Base-by-base conservation (phyloP, 208 protist species). In the Trypanosomatidae sp. region DNA sequence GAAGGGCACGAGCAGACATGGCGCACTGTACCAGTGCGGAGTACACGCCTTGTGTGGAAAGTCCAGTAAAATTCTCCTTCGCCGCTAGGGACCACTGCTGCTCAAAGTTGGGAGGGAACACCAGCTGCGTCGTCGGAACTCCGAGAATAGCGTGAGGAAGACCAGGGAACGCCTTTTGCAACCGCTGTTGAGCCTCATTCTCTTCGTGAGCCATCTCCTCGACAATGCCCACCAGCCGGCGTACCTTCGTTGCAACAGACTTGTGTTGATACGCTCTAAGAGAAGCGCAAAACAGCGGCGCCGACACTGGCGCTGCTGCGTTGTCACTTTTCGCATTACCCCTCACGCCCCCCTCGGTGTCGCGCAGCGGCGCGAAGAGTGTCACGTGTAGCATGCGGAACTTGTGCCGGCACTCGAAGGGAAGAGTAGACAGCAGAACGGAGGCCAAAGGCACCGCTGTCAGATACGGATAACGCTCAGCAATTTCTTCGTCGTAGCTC, bases 381-480 rank as follows among this genome's bases (percentile, higher is more conserved):
- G 28, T 36, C 17, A 60, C 69, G 22, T 72, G 43, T 52, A 62
- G 36, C 17, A 52, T 33, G 1, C 74, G 62, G 53, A 74, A 79
- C 68, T 74, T 62, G 33, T 59, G 49, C 19, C 56, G 64, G 53
- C 52, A 74, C 74, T 79, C 74, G 22, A 74, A 79, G 7, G 74
- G 74, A 55, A 79, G 62, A 2, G 46, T 13, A 22, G 30, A 60
- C 9, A 79, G 53, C n/a, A 60, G 39, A 53, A 79, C 55, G 30
- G 59, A 41, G 2, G 49, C 67, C 10, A 58, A 19, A 43, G 74
- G 74, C 17, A 64, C 52, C 13, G 71, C 30, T 6, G 69, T 71
- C 1, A 79, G 69, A 79, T 56, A 79, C 7, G 74, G 69, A 39
- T 71, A 79, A 53, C 74, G 74, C 74, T 79, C 74, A n/a, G 60